Conservation (phyloP, 225 moss, liverwort and hornwort genomes). For the Lunularia cruciata region DNA sequence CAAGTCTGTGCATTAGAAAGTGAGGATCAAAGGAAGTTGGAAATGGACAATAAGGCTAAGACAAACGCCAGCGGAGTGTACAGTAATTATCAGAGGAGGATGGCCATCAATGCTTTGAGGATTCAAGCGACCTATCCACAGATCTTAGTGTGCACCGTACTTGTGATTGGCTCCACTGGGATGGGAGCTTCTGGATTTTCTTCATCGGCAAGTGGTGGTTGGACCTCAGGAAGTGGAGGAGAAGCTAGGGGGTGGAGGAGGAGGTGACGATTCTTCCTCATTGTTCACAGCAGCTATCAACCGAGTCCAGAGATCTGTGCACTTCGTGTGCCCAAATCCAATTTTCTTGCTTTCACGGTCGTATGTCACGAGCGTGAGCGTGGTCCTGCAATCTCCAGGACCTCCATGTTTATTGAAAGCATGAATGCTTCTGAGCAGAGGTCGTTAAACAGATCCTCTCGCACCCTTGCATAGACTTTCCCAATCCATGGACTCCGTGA, state of each 20-base stretch:
- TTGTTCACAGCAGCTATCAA: constrained; percentile 43
- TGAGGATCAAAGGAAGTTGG: constrained; percentile 3
- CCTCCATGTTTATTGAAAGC: no score
- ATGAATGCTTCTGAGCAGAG: neutral
- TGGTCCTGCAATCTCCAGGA: constrained; percentile 37
- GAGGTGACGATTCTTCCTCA: constrained; percentile 21
- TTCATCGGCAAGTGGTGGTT: constrained; percentile 10
- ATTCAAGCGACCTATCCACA: neutral
- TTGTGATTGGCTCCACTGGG: constrained; percentile 3
- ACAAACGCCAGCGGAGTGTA: no score
- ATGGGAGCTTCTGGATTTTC: neutral
- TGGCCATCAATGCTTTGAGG: neutral
- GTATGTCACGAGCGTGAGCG: constrained; percentile 80
- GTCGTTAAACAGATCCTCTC: no score
- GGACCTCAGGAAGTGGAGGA: constrained; percentile 5
- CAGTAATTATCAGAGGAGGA: neutral
- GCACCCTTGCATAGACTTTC: no score
- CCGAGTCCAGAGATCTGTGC: constrained; percentile 69
- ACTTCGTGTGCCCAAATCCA: constrained; percentile 86
- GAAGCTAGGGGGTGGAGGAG: constrained; percentile 31
- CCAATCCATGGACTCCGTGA: no score
- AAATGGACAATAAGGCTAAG: neutral
- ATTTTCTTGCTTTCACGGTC: constrained; percentile 70
- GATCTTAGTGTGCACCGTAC: constrained; percentile 1
- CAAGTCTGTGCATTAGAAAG: constrained; percentile 33